Evolutionary conservation across 768 basidiomycete species (phyloP), one percentile per base, ranked within the genome.

Genomic region (Solioccasus polychromus): DNA sequence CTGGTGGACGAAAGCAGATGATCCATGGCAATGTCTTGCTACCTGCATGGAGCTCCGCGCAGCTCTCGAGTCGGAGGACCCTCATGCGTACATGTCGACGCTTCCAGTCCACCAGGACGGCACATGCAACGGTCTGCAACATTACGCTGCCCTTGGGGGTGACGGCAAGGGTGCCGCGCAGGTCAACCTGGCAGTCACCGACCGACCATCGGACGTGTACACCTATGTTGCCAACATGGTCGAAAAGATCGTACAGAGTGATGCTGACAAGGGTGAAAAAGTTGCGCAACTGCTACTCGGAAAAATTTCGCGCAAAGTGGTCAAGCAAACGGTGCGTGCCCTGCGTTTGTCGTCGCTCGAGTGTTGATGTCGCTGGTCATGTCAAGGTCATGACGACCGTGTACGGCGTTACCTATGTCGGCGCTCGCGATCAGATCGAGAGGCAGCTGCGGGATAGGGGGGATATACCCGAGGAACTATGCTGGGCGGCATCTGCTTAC

Each of bases 61-160:
- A 1, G 95, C 95, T 2, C 73, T 94, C 1, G 77, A 85, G 32
- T 86, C 85, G 1, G 78, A 80, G 14, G 74, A 81, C 32, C 77
- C 79, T 1, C 76, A 73, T 49, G 61, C 66, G 17, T 85, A 71
- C 66, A 67, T 74, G 57, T 91, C 84, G 3, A 66, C 71, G 15
- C 74, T 96, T n/a, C 96, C 96, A 0, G 79, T 97, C 6, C 96
- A 99, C 62, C 95, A 98, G 67, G 96, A 99, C 54, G 95, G 96
- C 3, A 97, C 96, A 0, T 99, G 96, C 58, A 99, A 99, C 56
- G 96, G 95, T 22, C 74, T 99, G 52, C 96, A 99, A 69, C 95
- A 99, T 65, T 99, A 99, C 59, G 96, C 96, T 6, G 96, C 96
- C 0, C 80, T 99, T 4, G 96, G 96, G 35, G 95, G 96, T 5